Evolutionary conservation across 2,329 filamentous ascomycete species (phyloP).

Genomic region (Fusarium nelsonii): DNA sequence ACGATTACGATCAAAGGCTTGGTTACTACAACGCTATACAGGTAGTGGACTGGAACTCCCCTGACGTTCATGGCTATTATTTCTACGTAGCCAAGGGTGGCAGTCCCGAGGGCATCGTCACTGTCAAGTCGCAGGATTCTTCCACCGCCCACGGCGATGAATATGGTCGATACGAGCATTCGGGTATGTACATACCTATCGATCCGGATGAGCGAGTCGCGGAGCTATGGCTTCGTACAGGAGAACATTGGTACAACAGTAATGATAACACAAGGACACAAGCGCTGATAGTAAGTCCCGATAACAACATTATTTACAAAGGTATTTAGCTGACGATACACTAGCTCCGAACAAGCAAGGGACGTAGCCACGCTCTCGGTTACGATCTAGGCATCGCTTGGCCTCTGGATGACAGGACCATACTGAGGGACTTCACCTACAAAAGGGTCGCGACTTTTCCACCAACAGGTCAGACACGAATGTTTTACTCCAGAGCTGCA

Average conservation of each 20-base stretch:
- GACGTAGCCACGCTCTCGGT: not conserved
- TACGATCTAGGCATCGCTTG: rapidly evolving
- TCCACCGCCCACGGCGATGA: rapidly evolving
- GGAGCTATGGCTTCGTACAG: not conserved
- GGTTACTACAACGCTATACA: not conserved
- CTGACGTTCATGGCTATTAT: not conserved
- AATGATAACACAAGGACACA: not conserved
- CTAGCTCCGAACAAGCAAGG: not conserved
- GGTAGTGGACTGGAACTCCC: not conserved
- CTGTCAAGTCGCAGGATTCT: not conserved
- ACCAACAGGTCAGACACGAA: not conserved
- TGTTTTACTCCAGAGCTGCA: not conserved
- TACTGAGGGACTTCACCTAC: not conserved
- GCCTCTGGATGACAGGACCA: rapidly evolving
- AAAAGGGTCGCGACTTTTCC: not conserved
- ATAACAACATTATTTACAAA: not conserved
- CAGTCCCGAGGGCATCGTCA: not conserved
- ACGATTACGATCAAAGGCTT: rapidly evolving
- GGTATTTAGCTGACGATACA: not conserved
- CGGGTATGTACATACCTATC: not conserved
- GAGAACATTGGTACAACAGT: rapidly evolving
- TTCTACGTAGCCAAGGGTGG: rapidly evolving
- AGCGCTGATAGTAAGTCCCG: not conserved
- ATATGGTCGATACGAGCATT: rapidly evolving
- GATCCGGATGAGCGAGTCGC: not conserved